Evolutionary conservation across 2,329 filamentous ascomycete species (phyloP), one percentile per base, ranked within the genome.

Genomic region (Calonectria montana): DNA sequence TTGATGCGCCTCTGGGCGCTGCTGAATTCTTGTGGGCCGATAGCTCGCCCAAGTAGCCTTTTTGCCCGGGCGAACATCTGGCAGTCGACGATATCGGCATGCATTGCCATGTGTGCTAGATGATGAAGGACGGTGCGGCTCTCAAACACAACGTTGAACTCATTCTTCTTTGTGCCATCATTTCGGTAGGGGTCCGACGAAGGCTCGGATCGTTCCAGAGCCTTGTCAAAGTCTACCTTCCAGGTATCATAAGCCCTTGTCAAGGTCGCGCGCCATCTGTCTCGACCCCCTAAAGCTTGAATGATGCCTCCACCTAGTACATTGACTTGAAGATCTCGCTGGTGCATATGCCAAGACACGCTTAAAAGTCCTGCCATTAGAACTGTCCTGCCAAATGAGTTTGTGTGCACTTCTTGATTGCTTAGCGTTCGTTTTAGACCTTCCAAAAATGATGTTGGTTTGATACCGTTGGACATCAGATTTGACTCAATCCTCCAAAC

Each of bases 311-410:
- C 86, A 7, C 91, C 95, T 0, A 98, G 88, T 1, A 95, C 95
- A 81, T 93, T 96, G 70, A 98, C 93, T 84, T 98, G 96, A 16
- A 98, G 89, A 81, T 98, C 97, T 80, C 96, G 91, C 82, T 98
- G 96, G 81, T 97, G 97, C 94, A 98, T 96, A 82, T 98, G 96
- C 94, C 95, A 98, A 80, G 94, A 97, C 35, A 98, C 95, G 76
- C 95, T 98, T 27, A 98, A 87, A 31, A 99, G 86, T 0, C 97
- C 97, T 1, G 96, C 94, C 95, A 98, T 98, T 64, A 99, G 88
- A 53, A 98, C 95, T 3, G 94, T 97, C 45, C 97, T 92, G 1
- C 96, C 97, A 80, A 98, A 99, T 0, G 95, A 93, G 81, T 98
- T 98, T 3, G 97, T 98, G 65, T 93, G 91, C 5, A 98, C 96